A percentile compares a stretch with the other conserved stretches of the same genome.
These are phyloP conservation scores for Cryptosporidium sp. DNA, from an alignment of 169 alveolate genomes.

Conservation along the genomic window DNA sequence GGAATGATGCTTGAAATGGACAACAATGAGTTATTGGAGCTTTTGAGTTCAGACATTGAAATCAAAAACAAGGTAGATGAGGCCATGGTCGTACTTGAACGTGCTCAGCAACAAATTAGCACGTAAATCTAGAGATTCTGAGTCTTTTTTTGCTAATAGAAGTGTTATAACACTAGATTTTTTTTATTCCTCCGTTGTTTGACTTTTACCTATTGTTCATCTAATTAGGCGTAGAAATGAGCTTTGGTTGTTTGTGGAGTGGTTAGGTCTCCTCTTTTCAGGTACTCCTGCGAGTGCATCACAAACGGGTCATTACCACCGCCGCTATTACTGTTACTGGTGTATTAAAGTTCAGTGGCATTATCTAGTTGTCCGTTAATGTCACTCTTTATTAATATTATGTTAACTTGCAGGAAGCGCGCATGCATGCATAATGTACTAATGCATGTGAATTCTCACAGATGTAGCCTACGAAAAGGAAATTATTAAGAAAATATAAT, in stretches of 20 bases:
- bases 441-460: background rate
- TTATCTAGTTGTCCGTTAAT: no score
- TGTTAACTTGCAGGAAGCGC: background rate
- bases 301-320: no score
- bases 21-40: constrained; percentile 90
- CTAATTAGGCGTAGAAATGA: no score
- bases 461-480: background rate
- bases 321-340: no score
- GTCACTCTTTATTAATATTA: background rate
- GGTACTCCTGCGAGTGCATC: no score
- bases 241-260: no score
- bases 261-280: no score
- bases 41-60: constrained; percentile 90
- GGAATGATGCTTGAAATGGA: constrained; percentile 98
- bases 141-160: background rate
- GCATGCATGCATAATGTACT: background rate
- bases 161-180: constrained; percentile 18
- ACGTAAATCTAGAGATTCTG: constrained; percentile 3
- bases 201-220: background rate
- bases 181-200: background rate
- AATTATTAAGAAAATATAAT: background rate
- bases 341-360: no score
- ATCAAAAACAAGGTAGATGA: constrained; percentile 92
- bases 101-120: constrained; percentile 76
- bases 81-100: constrained; percentile 91